Evolutionary conservation across 306 rosid genomes (phyloP), one percentile per base, ranked within the genome.

Genomic region (Sesbania bispinosa): DNA sequence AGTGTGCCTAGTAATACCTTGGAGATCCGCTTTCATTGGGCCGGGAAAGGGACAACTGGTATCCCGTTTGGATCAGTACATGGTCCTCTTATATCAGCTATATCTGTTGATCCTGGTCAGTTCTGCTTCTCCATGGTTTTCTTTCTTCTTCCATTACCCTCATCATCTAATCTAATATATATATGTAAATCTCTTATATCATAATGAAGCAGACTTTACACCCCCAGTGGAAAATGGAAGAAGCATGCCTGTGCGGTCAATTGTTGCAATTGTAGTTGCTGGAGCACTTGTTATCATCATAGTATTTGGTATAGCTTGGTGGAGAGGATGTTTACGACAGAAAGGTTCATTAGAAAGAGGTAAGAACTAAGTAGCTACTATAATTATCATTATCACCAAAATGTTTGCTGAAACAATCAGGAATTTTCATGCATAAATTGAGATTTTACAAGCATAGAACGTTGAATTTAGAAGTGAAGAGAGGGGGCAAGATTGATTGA

Each of bases 41-140:
- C 88, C 0, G 96, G 96, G 69, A 89, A 87, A 68, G 96, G 96
- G 16, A 89, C 96, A 10, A 81, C 81, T 24, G 76, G 14, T 21
- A 68, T 90, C 7, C 96, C 93, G 4, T 53, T 29, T 24, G 68
- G 48, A 46, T 88, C 89, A 58, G 84, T 80, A 1, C 67, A 87
- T 80, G 96, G 96, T 45, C 96, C 96, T 76, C 96, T 90, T 41
- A 66, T 89, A 47, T 89, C 92, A 1, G 96, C 92, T 35, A 89
- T 89, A 41, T 85, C 88, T 7, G 76, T 84, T 18, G 62, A 73
- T 38, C 69, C 87, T 61, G 78, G 92, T 87, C 7, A 7, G 84
- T 65, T 65, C 26, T 77, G 1, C 33, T 54, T 76, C 64, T 52
- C 21, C 8, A 2, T 18, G 16, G 13, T 52, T 39, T 6, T 20